A percentile compares a stretch with the other conserved stretches of the same genome.
These are phyloP conservation scores for Dysphania ambrosioides DNA, from an alignment of 148 eudicot species.

Conservation along the genomic window DNA sequence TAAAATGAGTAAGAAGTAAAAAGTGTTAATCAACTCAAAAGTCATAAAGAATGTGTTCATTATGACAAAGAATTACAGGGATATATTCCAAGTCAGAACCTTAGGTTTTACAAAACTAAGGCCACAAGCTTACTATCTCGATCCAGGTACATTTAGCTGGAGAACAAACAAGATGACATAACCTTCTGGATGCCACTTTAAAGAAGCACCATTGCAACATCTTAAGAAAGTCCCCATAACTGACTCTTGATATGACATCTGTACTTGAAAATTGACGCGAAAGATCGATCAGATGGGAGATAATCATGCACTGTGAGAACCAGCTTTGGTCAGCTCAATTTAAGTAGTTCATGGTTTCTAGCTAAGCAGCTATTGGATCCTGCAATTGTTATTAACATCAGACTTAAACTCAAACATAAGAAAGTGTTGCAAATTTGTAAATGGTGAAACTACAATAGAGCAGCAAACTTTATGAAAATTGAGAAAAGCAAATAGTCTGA, in stretches of 20 bases:
- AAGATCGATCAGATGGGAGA: not conserved
- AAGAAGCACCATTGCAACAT: not conserved
- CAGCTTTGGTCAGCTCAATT: not conserved
- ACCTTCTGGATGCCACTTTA: not conserved
- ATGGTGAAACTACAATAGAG: not conserved
- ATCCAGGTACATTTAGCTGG: conserved; percentile 10
- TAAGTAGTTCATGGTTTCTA: not conserved
- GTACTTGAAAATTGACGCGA: not conserved
- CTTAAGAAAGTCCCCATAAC: not conserved
- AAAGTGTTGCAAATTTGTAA: not conserved
- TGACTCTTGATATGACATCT: not conserved
- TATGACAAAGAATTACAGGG: not conserved
- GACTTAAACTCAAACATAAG: not conserved
- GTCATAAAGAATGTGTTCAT: conserved; percentile 1
- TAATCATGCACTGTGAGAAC: conserved; percentile 10
- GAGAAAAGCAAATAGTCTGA: not conserved
- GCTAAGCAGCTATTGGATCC: conserved; percentile 46
- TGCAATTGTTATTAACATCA: conserved; percentile 8
- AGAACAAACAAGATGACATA: conserved; percentile 1
- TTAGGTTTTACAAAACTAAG: conserved; percentile 8
- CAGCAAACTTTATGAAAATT: not conserved
- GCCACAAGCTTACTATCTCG: conserved; percentile 18
- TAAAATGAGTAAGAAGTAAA: too few relatives aligned
- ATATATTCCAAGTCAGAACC: conserved; percentile 7
- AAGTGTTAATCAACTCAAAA: not conserved